Conservation (phyloP, 169 alveolate genomes). For the Plasmodium inui region DNA sequence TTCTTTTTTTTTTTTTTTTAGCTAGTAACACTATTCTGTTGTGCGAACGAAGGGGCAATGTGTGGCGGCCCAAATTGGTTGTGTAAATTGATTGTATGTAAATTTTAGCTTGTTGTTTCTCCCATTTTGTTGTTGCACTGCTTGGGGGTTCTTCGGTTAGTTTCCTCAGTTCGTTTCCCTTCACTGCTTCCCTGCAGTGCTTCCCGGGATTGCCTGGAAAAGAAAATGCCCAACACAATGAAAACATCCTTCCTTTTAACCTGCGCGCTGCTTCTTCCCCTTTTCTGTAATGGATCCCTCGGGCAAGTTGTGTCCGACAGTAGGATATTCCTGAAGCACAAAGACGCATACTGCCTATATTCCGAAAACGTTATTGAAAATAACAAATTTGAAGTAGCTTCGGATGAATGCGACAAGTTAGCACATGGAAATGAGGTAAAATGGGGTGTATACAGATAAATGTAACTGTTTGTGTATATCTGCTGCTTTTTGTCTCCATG, state of each 20-base stretch:
- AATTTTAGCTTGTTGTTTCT: conserved; percentile 1
- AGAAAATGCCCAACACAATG: conserved; percentile 6
- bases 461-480: not conserved
- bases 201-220: not conserved
- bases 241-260: conserved; percentile 4
- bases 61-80: conserved; percentile 19
- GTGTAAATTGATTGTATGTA: not conserved
- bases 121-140: not conserved
- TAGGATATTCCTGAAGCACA: conserved; percentile 55
- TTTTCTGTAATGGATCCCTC: not conserved
- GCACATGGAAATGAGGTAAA: conserved; percentile 74
- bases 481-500: not conserved
- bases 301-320: conserved; percentile 14
- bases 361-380: conserved; percentile 65
- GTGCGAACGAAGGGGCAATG: not conserved
- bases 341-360: conserved; percentile 57
- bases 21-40: conserved; percentile 3
- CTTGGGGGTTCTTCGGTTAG: not conserved
- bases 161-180: not conserved
- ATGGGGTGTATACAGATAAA: not conserved
- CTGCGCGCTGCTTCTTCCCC: conserved; percentile 7
- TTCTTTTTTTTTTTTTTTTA: not conserved
- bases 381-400: conserved; percentile 50
- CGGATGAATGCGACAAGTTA: conserved; percentile 57
- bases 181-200: not conserved